phyloP scores from a whole-genome alignment of 2,329 filamentous ascomycete genomes.

The Diplocarpon mali region DNA sequence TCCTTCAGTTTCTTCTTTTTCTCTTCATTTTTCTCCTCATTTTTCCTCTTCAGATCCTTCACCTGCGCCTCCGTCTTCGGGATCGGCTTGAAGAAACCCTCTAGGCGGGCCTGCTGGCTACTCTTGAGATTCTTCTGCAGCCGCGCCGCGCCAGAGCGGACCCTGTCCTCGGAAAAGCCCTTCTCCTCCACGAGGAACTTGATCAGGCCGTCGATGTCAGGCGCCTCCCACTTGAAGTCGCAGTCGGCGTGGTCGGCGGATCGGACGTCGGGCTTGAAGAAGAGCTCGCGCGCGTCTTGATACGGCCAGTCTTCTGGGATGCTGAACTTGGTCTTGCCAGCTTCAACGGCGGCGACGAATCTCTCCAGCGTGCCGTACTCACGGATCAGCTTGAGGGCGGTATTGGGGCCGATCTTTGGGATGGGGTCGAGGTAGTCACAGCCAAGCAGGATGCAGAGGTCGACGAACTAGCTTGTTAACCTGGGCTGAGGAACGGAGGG shows the following conservation, averaged over 20 bases:
- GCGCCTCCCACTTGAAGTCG: constrained; percentile 96
- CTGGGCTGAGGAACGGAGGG: background rate
- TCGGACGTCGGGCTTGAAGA: constrained; percentile 83
- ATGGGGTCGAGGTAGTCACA: constrained; percentile 97
- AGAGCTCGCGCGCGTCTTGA: constrained; percentile 80
- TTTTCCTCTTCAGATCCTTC: constrained; percentile 77
- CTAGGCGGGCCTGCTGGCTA: constrained; percentile 79
- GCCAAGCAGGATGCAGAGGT: constrained; percentile 92
- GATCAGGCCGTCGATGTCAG: constrained; percentile 81
- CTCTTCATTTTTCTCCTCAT: constrained; percentile 82
- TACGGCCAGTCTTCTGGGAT: constrained; percentile 97
- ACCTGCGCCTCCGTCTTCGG: constrained; percentile 83
- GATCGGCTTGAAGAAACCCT: constrained; percentile 93
- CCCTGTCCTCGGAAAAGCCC: constrained; percentile 92
- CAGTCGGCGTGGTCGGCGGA: constrained; percentile 73
- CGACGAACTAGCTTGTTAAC: constrained; percentile 61
- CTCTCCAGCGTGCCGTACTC: constrained; percentile 83
- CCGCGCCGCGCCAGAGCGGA: constrained; percentile 65
- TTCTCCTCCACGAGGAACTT: constrained; percentile 88
- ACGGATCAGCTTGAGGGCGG: constrained; percentile 86
- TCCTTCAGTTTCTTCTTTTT: constrained; percentile 94
- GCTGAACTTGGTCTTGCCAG: constrained; percentile 66
- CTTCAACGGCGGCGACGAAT: constrained; percentile 70
- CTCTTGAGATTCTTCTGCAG: constrained; percentile 86
- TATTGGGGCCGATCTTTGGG: constrained; percentile 85